Evolutionary conservation across 2,329 filamentous ascomycete genomes (phyloP), one percentile per base, ranked within the genome.

Genomic region (Paecilomyces fulvus): DNA sequence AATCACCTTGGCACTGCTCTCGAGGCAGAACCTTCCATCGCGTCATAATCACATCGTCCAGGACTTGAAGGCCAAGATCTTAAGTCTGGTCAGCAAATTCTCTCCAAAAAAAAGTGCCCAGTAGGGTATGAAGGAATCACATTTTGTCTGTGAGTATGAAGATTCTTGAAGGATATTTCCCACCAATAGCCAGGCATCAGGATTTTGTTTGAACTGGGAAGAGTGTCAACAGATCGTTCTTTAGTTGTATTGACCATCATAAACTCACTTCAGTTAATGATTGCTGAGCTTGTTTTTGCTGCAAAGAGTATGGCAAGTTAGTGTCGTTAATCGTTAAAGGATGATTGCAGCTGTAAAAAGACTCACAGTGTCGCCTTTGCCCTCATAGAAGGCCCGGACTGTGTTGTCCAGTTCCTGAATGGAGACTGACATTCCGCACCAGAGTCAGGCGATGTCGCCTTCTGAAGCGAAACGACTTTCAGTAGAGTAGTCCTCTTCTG

Each of bases 31-130:
- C 91, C 79, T 96, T 99, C 95, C 94, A 99, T 79, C 94, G 87
- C 64, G 94, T 99, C 85, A 92, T 90, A 73, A 99, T 97, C 64
- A 99, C 92, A 83, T 90, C 91, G 78, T 99, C 94, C 62, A 99
- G 85, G 63, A 99, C 92, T 77, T 99, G 94, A 63, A 99, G 81
- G 55, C 92, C 94, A 68, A 99, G 81, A 74, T 95, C 90, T 95
- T 66, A 55, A 59, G 54, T 52, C 8, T 11, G 17, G 62, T 79
- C 64, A 77, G 74, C 65, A 58, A 58, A 51, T 54, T 50, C 56
- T 57, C 53, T 62, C 63, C 59, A 28, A n/a, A 8, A 20, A 43
- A 43, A 43, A 12, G 5, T 8, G 8, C 7, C 14, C 5, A 17
- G 37, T 3, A 37, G 37, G 37, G n/a, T 43, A 43, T 17, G 37